Evolutionary conservation across 2,329 filamentous ascomycete genomes (phyloP), one percentile per base, ranked within the genome.

Genomic region (Aspergillus luchuensis): DNA sequence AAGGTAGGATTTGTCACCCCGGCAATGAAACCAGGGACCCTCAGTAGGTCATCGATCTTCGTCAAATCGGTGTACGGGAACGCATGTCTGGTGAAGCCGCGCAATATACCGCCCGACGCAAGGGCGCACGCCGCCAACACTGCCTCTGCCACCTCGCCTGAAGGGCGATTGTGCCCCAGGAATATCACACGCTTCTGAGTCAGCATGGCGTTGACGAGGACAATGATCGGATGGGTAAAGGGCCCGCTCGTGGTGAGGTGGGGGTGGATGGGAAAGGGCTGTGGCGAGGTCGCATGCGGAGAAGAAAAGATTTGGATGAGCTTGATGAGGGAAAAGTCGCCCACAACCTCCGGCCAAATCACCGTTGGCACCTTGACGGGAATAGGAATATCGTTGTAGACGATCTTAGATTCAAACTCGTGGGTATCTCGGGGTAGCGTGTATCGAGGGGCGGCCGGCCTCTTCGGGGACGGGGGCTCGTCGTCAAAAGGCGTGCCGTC

Each of bases 51-150:
- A 67, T 99, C 95, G 61, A 99, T 93, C 78, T 99, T 99, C 65
- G 92, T 97, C 47, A 99, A 83, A 79, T 99, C 95, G 1, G 95
- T 99, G 73, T 99, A 99, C 2, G 95, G 95, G 73, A 99, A 99
- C 0, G 95, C 95, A 78, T 98, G 92, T 17, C 95, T 87, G 8
- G 94, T 97, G 77, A 99, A 99, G 28, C 95, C 95, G 59, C 93
- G 86, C 38, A 99, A 81, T n/a, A 97, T 82, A 5, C 95, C 94
- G 19, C 95, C 95, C 11, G 93, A 97, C 13, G 91, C 94, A 50
- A 99, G 84, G 10, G 95, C 92, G 76, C 95, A 99, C 1, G 95
- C 93, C n/a, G 92, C 95, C 8, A 99, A 84, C 3, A 99, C 95
- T n/a, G 95, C 94, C 79, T 99, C 94, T 2, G 95, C 95, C 25